Conservation (phyloP, 805 yeast species). For the Kluyveromyces siamensis region DNA sequence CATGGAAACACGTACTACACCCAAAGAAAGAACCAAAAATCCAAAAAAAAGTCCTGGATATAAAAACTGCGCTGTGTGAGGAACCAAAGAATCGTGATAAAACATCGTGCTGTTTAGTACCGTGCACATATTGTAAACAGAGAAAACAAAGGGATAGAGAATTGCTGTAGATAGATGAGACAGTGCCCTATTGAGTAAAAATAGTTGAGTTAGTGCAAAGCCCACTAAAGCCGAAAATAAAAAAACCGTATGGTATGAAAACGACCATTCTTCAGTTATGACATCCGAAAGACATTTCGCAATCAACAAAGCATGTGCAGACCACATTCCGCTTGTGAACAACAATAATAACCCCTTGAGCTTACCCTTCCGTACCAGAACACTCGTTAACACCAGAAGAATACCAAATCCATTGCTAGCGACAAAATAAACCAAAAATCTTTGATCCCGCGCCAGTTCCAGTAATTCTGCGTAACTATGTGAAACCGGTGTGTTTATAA, state of each 20-base stretch:
- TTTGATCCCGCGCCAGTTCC: conserved; percentile 31
- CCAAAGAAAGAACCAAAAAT: conserved; percentile 1
- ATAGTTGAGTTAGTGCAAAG: conserved; percentile 64
- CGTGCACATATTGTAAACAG: conserved; percentile 67
- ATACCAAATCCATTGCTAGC: conserved; percentile 28
- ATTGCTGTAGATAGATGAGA: conserved; percentile 63
- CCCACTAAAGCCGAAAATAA: conserved; percentile 37
- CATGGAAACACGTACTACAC: background rate
- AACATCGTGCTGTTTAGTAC: conserved; percentile 43
- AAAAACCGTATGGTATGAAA: conserved; percentile 1
- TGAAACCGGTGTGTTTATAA: conserved; percentile 13
- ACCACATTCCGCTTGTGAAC: conserved; percentile 59
- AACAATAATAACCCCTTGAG: conserved; percentile 59
- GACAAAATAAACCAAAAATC: conserved; percentile 52
- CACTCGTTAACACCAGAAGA: conserved; percentile 10
- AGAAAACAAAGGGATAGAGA: conserved; percentile 76
- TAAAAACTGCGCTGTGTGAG: conserved; percentile 1
- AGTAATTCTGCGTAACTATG: conserved; percentile 41
- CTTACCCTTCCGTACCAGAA: conserved; percentile 17
- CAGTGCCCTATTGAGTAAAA: conserved; percentile 65
- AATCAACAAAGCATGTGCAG: conserved; percentile 77
- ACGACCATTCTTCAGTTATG: conserved; percentile 30
- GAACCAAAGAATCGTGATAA: conserved; percentile 5
- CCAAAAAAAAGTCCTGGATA: conserved; percentile 1
- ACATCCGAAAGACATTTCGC: conserved; percentile 82